These are phyloP conservation scores for Collybia sordida DNA, from an alignment of 768 basidiomycete genomes.

Conservation along the genomic window DNA sequence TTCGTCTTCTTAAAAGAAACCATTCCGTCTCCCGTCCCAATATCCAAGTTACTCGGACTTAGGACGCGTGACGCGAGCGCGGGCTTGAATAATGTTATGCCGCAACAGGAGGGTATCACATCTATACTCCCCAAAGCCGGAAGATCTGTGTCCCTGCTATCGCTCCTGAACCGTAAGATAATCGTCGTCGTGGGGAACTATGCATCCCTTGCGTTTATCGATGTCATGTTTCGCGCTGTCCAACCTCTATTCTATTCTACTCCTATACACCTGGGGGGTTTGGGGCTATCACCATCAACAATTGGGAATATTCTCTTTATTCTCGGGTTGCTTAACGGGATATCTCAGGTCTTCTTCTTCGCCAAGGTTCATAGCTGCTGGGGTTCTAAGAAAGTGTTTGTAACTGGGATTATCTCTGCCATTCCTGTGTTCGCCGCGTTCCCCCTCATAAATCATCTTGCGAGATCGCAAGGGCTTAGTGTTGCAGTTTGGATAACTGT, in stretches of 20 bases:
- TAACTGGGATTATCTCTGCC: conserved; percentile 45
- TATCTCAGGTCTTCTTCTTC: conserved; percentile 67
- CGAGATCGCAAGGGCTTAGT: conserved; percentile 43
- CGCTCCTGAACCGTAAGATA: conserved; percentile 51
- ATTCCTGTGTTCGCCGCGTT: conserved; percentile 55
- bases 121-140: conserved; percentile 1
- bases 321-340: conserved; percentile 60
- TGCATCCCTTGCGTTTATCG: conserved; percentile 57
- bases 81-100: background rate
- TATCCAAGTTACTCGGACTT: conserved; percentile 21
- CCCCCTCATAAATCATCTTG: conserved; percentile 59
- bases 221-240: conserved; percentile 61
- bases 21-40: conserved; percentile 21
- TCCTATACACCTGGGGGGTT: conserved; percentile 62
- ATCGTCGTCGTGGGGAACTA: conserved; percentile 65
- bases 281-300: conserved; percentile 58
- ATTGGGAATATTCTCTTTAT: conserved; percentile 65
- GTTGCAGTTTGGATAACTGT: conserved; percentile 47
- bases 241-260: conserved; percentile 72
- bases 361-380: conserved; percentile 52
- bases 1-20: conserved; percentile 58
- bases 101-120: conserved; percentile 1
- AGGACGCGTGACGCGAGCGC: conserved; percentile 10
- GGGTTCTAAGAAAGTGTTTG: conserved; percentile 62
- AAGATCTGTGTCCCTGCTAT: conserved; percentile 38